Evolutionary conservation across 2,329 filamentous ascomycete species (phyloP).

Genomic region (Phialophora macrospora): DNA sequence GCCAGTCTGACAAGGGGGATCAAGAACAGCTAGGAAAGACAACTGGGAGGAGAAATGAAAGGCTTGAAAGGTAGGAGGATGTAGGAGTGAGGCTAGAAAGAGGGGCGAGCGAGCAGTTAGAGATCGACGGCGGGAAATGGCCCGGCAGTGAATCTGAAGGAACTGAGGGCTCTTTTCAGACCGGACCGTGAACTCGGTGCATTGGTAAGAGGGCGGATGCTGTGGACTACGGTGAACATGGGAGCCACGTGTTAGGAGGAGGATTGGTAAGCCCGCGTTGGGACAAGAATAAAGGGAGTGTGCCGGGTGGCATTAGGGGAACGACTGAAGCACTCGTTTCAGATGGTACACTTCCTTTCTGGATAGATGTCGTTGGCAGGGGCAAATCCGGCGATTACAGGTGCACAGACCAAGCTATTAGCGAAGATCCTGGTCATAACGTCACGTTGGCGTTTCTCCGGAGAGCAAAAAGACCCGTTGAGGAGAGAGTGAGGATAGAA

Average conservation of each 20-base stretch:
- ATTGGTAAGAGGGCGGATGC: neutral
- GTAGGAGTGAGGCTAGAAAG: conserved; percentile 9
- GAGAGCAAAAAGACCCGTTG: neutral
- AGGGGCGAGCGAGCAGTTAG: conserved; percentile 7
- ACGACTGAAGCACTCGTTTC: neutral
- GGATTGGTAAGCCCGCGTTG: conserved; percentile 18
- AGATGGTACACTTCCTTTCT: conserved; percentile 1
- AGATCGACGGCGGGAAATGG: conserved; percentile 6
- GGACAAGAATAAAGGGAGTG: neutral
- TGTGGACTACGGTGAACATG: conserved; percentile 9
- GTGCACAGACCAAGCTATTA: neutral
- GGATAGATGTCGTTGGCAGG: neutral
- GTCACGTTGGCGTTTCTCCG: neutral
- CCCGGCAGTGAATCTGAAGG: conserved; percentile 8
- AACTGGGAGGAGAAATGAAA: neutral
- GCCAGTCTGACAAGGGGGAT: neutral
- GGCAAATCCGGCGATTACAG: neutral
- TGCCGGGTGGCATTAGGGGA: neutral
- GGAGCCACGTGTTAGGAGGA: conserved; percentile 5
- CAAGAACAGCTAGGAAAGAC: neutral
- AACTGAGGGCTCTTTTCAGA: neutral
- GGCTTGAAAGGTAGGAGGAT: conserved; percentile 3
- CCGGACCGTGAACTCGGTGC: neutral
- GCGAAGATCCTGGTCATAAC: neutral
- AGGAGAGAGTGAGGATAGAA: neutral